Evolutionary conservation across 148 eudicot species (phyloP).

Genomic region (Selenicereus undatus): DNA sequence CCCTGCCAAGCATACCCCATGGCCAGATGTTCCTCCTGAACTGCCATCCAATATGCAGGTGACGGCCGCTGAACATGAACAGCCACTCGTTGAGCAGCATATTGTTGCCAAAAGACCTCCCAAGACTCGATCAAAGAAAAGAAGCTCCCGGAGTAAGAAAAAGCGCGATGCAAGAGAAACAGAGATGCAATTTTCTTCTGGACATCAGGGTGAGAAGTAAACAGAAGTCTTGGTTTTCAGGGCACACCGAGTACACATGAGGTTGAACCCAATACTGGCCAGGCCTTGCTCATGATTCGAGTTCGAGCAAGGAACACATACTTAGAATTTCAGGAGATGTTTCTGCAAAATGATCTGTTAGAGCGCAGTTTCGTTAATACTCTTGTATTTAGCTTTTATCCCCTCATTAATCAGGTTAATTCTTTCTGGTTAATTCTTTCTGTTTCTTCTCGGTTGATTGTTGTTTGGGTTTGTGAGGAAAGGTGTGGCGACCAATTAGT

Average conservation of each 20-base stretch:
- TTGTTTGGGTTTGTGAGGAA: slow-evolving; percentile 13
- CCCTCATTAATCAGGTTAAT: slow-evolving; percentile 26
- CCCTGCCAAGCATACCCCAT: slow-evolving; percentile 94
- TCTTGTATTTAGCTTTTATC: slow-evolving; percentile 30
- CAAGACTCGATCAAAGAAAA: slow-evolving; percentile 56
- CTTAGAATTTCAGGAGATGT: slow-evolving; percentile 18
- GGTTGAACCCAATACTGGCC: slow-evolving; percentile 10
- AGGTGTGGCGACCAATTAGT: slow-evolving; percentile 7
- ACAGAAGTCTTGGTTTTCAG: background rate
- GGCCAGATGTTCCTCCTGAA: slow-evolving; percentile 88
- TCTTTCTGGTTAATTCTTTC: slow-evolving; percentile 12
- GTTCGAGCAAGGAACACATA: slow-evolving; percentile 15
- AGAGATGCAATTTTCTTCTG: slow-evolving; percentile 44
- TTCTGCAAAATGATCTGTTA: slow-evolving; percentile 20
- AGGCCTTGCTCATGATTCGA: slow-evolving; percentile 11
- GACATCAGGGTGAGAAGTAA: slow-evolving; percentile 36
- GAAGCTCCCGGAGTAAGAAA: slow-evolving; percentile 62
- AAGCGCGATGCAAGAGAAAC: slow-evolving; percentile 51
- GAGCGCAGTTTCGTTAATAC: slow-evolving; percentile 13
- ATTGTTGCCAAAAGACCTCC: slow-evolving; percentile 51
- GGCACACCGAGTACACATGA: background rate
- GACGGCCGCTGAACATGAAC: slow-evolving; percentile 26
- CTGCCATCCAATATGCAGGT: slow-evolving; percentile 49
- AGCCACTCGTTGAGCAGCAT: slow-evolving; percentile 34
- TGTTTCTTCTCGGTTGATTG: slow-evolving; percentile 13